Evolutionary conservation across 108 stramenopile genomes (phyloP), one percentile per base, ranked within the genome.

Genomic region (Skeletonema tropicum): DNA sequence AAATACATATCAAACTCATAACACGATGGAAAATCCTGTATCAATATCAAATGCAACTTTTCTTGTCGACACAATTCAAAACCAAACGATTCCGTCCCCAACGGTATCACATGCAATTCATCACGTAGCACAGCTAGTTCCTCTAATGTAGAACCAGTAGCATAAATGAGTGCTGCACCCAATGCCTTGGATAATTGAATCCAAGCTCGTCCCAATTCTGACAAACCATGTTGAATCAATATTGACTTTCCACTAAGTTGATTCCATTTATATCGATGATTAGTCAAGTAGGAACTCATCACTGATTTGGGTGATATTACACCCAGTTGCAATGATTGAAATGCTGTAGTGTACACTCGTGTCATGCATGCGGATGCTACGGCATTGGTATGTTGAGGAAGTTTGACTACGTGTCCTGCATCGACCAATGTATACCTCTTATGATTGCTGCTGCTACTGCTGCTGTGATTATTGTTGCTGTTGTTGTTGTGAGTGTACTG

Each of bases 401-500:
- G 69, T 25, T 63, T 46, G 23, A 81, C 80, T 8, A 59, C 64
- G 38, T 70, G 74, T 21, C 80, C 80, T 57, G 74, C 80, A 64
- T 81, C 80, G 7, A 81, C 80, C 74, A 81, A 70, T 33, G 80
- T 68, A 67, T 81, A 80, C 23, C 66, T 19, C 23, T 55, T 26
- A 25, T 68, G 60, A 45, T 45, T 38, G 10, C 38, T 38, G 10
- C 8, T 29, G 26, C 26, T 29, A 29, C 26, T 29, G 26, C 26
- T 29, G 26, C 26, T 29, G 26, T 29, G 26, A 29, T 29, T 29
- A 29, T 29, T 29, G 26, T 2, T 38, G 38, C 11, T 9, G 10
- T 2, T 38, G 38, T 38, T 9, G 10, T 38, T 14, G 42, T 45
- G 15, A 45, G 8, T 3, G 3, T 15, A 0, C 0, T 45, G 42